Evolutionary conservation across 1,284 basidiomycete genomes (phyloP), one percentile per base, ranked within the genome.

Genomic region (Trichosporon sp.): DNA sequence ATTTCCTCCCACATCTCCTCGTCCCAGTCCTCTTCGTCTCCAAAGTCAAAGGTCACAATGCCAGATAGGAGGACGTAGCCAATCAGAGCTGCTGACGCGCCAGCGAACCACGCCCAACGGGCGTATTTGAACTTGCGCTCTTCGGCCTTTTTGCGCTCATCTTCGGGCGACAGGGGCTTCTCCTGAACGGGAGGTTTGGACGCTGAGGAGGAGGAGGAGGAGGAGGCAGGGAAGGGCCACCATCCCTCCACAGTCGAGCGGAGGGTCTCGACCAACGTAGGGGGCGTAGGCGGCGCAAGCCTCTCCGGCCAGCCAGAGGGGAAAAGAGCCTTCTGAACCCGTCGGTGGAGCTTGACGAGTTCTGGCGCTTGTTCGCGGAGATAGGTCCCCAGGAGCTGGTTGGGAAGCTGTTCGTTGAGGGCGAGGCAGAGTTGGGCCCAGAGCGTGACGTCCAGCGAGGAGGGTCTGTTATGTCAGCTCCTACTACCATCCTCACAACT

Each of bases 51-150:
- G 36, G 62, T 21, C 3, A 80, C 65, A 25, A 98, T 95, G 63
- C 89, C 86, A 76, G 98, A 99, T 21, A 99, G 82, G 58, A 94
- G 80, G 4, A 91, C 92, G 78, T 99, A 99, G 1, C 93, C 91
- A 5, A 91, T 86, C 32, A 99, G 73, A 1, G 71, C 70, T 0
- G 69, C 62, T 0, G 66, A 71, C 2, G 74, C 74, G 10, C 73
- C 75, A 0, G 71, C 71, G 60, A 73, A 78, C 76, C 77, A 80
- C 23, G 70, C 58, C 70, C 71, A 76, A 36, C 78, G 70, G 1
- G 69, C 75, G 36, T 68, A 67, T 36, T 67, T 64, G 59, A 78
- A 74, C 40, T 62, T 58, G 59, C 69, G 72, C 34, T 74, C 70
- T 62, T 70, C 68, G 56, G 69, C 71, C 36, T 59, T 61, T 56